phyloP scores from a whole-genome alignment of 1,284 basidiomycete species.

The Fomitopsis palustris region DNA sequence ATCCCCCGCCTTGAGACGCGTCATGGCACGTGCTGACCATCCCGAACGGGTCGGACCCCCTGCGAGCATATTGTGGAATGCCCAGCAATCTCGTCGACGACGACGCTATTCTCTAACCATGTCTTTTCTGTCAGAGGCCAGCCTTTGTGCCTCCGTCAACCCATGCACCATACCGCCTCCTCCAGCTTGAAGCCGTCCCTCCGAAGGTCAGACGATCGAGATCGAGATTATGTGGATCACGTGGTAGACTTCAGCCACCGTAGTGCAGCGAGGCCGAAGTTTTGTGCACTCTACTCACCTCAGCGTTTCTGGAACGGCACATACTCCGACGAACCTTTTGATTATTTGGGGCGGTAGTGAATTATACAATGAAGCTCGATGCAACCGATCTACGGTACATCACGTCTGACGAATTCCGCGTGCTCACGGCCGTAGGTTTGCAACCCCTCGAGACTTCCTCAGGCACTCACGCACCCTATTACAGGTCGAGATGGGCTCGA shows the following conservation, averaged over 20 bases:
- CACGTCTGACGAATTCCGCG: constrained; percentile 90
- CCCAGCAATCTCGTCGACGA: no score
- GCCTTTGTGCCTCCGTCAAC: no score
- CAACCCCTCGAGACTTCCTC: background rate
- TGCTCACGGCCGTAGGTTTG: constrained; percentile 80
- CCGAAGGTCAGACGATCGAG: background rate
- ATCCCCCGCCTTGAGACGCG: background rate
- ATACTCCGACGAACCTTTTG: background rate
- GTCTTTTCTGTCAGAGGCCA: no score
- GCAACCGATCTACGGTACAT: constrained; percentile 94
- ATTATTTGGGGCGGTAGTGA: background rate
- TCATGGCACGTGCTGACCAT: background rate
- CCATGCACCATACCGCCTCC: no score
- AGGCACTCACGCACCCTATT: background rate
- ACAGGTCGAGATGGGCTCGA: constrained; percentile 95
- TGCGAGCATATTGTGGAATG: background rate
- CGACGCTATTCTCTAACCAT: no score
- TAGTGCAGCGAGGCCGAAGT: background rate
- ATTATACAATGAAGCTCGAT: constrained; percentile 80
- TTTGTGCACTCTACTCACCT: background rate
- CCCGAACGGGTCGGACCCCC: background rate
- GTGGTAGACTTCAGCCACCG: background rate
- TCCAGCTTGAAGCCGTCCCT: no score
- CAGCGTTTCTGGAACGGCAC: background rate
- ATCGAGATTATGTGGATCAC: background rate